Evolutionary conservation across 768 basidiomycete genomes (phyloP), one percentile per base, ranked within the genome.

Genomic region (Tephrocybe sp.): DNA sequence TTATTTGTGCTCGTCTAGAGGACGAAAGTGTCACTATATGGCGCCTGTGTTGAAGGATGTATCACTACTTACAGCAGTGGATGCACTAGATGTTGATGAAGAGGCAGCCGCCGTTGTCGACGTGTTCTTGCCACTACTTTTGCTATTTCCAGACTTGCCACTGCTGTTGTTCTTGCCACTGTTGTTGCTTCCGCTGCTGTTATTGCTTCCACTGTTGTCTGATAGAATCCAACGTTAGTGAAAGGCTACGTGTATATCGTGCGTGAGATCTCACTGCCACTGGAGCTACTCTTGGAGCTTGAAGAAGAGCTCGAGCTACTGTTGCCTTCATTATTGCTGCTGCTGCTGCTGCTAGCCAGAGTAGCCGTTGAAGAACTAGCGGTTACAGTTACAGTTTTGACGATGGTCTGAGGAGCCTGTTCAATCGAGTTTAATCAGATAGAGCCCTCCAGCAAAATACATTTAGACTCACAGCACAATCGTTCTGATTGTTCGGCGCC

Each of bases 381-480:
- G 39, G 70, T 72, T 27, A 71, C 69, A 8, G 71, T 72, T 7
- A 72, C 72, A 13, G 71, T 70, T 12, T 54, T 51, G 30, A 60
- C 44, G 39, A 68, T 57, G 30, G 67, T 65, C 35, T 54, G 49
- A 43, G 52, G 46, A 41, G 49, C 22, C 52, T 59, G 47, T 6
- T 25, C 1, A 19, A 43, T 35, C n/a, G 19, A 45, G 21, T 48
- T 51, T 53, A 21, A 58, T 36, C 24, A 48, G 38, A 25, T 22
- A 40, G 57, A 37, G 44, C 38, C 13, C 15, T 36, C 19, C 13
- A 12, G 48, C 16, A 34, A 41, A 21, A 50, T 22, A 37, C 38
- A 49, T 39, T 51, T 22, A 28, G 38, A 50, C 52, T 37, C 30
- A 65, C 66, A 39, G 35, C 53, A 44, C 64, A 66, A 42, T 53